Percentiles rank a stretch among this genome's conserved stretches.
phyloP scores from a whole-genome alignment of 169 alveolate genomes.

The Cryptosporidium viatorum region DNA sequence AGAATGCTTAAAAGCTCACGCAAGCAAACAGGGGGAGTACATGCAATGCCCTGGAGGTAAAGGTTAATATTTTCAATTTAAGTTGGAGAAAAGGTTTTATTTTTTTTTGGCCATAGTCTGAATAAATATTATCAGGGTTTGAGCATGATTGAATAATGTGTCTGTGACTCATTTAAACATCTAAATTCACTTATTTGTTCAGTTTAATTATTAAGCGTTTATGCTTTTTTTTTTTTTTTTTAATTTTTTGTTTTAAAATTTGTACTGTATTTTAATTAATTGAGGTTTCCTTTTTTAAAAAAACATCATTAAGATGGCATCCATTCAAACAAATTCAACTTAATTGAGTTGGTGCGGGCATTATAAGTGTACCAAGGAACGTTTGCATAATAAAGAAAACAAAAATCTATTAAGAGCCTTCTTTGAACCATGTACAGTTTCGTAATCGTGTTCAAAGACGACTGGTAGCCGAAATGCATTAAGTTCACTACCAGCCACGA shows the following conservation, averaged over 20 bases:
- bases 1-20: slow-evolving; percentile 9
- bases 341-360: slow-evolving; percentile 1
- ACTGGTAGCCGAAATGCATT: background rate
- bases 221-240: background rate
- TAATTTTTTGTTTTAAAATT: background rate
- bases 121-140: background rate
- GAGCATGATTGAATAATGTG: background rate
- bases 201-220: slow-evolving; percentile 4
- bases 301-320: background rate
- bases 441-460: background rate
- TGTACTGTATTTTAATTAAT: background rate
- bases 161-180: background rate
- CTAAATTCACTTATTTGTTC: background rate
- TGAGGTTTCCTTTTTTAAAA: background rate
- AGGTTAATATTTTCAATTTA: background rate
- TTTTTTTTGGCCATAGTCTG: background rate
- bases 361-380: slow-evolving; percentile 11
- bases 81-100: slow-evolving; percentile 2
- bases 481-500: slow-evolving; percentile 1
- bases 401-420: slow-evolving; percentile 11
- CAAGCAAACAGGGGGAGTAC: slow-evolving; percentile 7
- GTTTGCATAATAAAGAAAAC: slow-evolving; percentile 4
- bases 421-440: background rate
- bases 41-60: background rate
- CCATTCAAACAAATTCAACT: slow-evolving; percentile 17